phyloP scores from a whole-genome alignment of 257 asterid genomes.

The Ilex asprella region DNA sequence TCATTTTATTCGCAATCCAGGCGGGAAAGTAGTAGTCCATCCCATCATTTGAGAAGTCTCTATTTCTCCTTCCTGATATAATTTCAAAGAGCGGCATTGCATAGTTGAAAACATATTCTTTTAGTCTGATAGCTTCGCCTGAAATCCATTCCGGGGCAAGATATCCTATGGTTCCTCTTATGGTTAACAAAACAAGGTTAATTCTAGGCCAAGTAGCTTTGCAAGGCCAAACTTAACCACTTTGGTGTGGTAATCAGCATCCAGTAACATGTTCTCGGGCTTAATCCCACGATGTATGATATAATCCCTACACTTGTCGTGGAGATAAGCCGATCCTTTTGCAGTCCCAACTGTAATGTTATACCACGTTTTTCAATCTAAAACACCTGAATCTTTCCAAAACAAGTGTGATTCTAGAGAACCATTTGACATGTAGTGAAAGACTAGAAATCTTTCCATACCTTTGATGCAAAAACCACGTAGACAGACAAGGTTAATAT shows the following conservation, averaged over 20 bases:
- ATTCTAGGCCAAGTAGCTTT: conserved; percentile 44
- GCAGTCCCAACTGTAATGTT: conserved; percentile 37
- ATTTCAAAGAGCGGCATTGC: conserved; percentile 56
- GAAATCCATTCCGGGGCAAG: conserved; percentile 47
- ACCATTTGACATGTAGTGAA: conserved; percentile 38
- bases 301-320: conserved; percentile 47
- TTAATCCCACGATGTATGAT: conserved; percentile 48
- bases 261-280: conserved; percentile 40
- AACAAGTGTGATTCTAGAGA: conserved; percentile 39
- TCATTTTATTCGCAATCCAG: conserved; percentile 14
- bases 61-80: conserved; percentile 38
- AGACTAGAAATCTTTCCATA: conserved; percentile 31
- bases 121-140: conserved; percentile 37
- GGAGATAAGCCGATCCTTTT: conserved; percentile 40
- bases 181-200: conserved; percentile 40
- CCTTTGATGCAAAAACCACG: conserved; percentile 46
- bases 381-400: conserved; percentile 5
- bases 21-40: conserved; percentile 30
- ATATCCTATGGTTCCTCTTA: conserved; percentile 44
- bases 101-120: conserved; percentile 41
- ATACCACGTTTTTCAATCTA: conserved; percentile 38
- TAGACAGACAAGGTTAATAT: conserved; percentile 45
- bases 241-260: conserved; percentile 28
- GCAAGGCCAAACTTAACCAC: conserved; percentile 43
- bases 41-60: conserved; percentile 25